Evolutionary conservation across 202 grass and related monocot species (phyloP), one percentile per base, ranked within the genome.

Genomic region (Hordeum pubiflorum): DNA sequence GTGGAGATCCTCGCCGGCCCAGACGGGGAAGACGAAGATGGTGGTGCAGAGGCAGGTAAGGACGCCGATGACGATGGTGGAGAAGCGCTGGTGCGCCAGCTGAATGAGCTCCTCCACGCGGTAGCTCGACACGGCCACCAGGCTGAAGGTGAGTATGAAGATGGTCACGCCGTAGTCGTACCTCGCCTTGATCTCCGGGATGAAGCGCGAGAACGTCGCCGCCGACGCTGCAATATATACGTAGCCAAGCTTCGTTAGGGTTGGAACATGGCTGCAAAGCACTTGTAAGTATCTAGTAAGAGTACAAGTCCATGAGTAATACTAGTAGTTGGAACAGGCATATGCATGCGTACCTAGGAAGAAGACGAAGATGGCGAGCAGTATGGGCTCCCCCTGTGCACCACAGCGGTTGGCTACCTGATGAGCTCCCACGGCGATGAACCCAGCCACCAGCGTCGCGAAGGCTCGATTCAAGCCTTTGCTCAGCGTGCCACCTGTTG

Each of bases 131-230:
- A 97, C 90, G 4, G 95, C 84, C 76, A 97, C 95, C 17, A 97
- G 84, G 87, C 95, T 93, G 84, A 97, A 97, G 56, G 95, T 94
- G 2, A 97, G 86, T 75, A 97, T 97, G 79, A 97, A 97, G 76
- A 97, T 97, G 26, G 88, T 93, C 24, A 97, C 92, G 0, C 95
- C 95, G 70, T 97, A 97, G 82, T 97, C 95, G 66, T 97, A 97
- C 81, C 69, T 33, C 17, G 92, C 95, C 82, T 98, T 98, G 29
- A 98, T 63, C 88, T 89, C 92, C 63, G 95, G 95, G 84, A 98
- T 93, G 84, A 98, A 98, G 13, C 95, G 88, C 39, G 90, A 88
- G 85, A 98, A 98, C 2, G 95, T 98, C 50, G 95, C 90, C 56
- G 86, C 88, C 31, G 92, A 84, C 4, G 90, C 94, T 97, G 80